These are phyloP conservation scores for Withania somnifera DNA, from an alignment of 305 asterid genomes.

Conservation along the genomic window DNA sequence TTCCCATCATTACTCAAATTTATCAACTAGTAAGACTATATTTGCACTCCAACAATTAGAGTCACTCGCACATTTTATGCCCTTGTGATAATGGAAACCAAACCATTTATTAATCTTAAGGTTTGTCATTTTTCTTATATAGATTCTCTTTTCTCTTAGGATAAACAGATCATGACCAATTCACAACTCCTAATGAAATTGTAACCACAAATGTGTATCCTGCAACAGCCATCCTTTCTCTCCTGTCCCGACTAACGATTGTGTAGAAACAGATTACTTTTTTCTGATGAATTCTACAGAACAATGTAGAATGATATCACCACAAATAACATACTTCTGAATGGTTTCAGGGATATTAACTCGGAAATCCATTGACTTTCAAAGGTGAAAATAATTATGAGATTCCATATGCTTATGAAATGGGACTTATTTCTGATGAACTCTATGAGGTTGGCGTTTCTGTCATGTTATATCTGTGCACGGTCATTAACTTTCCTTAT, in stretches of 20 bases:
- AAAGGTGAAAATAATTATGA: background rate
- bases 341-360: constrained; percentile 13
- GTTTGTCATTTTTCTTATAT: background rate
- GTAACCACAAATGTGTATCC: background rate
- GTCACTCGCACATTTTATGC: background rate
- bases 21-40: background rate
- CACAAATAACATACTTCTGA: too few species aligned
- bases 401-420: constrained; percentile 22
- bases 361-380: constrained; percentile 10
- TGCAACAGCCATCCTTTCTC: too few species aligned
- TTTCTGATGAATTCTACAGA: background rate
- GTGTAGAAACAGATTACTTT: background rate
- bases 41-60: background rate
- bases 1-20: constrained; percentile 2
- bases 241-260: background rate
- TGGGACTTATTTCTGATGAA: constrained; percentile 28
- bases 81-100: background rate
- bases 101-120: constrained; percentile 2
- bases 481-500: background rate
- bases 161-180: background rate
- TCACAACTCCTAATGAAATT: background rate
- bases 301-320: too few species aligned
- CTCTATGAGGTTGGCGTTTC: constrained; percentile 1
- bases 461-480: background rate
- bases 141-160: background rate